Evolutionary conservation across 345 rosid genomes (phyloP).

Genomic region (Sapria himalayana): DNA sequence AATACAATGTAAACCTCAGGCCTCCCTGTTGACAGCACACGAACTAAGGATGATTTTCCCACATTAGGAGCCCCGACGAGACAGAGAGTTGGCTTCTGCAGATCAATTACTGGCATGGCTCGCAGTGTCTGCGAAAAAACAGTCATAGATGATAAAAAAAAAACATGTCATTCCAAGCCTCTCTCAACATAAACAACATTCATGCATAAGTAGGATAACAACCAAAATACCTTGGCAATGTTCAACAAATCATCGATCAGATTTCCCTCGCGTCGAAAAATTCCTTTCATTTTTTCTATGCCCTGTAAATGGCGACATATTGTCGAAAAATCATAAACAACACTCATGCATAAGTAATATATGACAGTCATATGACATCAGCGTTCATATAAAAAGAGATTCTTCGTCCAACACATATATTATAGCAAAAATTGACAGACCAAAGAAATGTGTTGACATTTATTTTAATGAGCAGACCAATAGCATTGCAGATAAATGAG

Average conservation of each 20-base stretch:
- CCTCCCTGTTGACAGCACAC: conserved; percentile 74
- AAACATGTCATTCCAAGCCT: background rate
- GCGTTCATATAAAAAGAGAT: no score
- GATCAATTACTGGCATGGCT: conserved; percentile 89
- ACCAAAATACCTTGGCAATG: conserved; percentile 54
- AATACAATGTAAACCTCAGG: conserved; percentile 85
- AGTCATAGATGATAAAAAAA: conserved; percentile 5
- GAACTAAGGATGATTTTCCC: conserved; percentile 87
- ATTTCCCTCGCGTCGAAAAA: conserved; percentile 44
- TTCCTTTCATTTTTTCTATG: conserved; percentile 44
- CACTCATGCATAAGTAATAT: no score
- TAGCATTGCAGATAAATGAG: no score
- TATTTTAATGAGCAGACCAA: no score
- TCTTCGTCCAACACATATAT: no score
- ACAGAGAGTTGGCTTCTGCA: conserved; percentile 83
- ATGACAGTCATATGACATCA: no score
- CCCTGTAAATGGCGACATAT: no score
- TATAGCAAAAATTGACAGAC: no score
- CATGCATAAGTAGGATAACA: no score
- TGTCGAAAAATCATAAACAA: no score
- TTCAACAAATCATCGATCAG: conserved; percentile 58
- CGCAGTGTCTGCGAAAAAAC: conserved; percentile 69
- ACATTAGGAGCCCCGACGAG: conserved; percentile 98
- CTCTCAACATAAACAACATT: no score
- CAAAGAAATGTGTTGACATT: no score